Evolutionary conservation across 2,329 filamentous ascomycete species (phyloP).

Genomic region (Aspergillus sp.): DNA sequence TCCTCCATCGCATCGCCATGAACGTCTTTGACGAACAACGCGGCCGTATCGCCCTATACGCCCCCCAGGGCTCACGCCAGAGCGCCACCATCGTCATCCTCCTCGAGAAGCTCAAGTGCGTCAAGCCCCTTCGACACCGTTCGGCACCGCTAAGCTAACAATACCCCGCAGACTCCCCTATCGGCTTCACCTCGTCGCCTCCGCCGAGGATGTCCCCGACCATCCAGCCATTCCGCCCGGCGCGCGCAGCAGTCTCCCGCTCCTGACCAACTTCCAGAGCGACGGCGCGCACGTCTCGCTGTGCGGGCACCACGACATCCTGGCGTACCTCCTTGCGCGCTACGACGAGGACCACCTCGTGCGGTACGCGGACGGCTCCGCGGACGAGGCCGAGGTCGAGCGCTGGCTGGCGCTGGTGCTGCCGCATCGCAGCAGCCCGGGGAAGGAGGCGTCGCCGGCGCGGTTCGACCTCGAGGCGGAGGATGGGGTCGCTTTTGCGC

Average conservation of each 20-base stretch:
- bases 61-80: neutral
- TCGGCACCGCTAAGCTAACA: neutral
- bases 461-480: neutral
- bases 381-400: conserved; percentile 1
- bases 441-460: neutral
- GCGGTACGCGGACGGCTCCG: conserved; percentile 4
- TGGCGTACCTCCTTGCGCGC: conserved; percentile 4
- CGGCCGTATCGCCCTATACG: conserved; percentile 7
- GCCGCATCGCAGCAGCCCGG: neutral
- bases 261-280: conserved; percentile 3
- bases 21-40: conserved; percentile 11
- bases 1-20: conserved; percentile 1
- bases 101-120: conserved; percentile 6
- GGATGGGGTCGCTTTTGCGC: neutral
- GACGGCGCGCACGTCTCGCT: conserved; percentile 1
- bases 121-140: neutral
- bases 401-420: neutral
- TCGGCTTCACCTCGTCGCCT: conserved; percentile 1
- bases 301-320: neutral
- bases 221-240: neutral
- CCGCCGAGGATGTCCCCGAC: neutral
- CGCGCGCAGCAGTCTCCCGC: conserved; percentile 1
- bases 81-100: conserved; percentile 7
- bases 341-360: conserved; percentile 2
- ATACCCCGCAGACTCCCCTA: conserved; percentile 2